A percentile compares a stretch with the other conserved stretches of the same genome.
Evolutionary conservation across 495 filamentous ascomycete genomes (phyloP).

Genomic region (Cryomyces antarcticus): DNA sequence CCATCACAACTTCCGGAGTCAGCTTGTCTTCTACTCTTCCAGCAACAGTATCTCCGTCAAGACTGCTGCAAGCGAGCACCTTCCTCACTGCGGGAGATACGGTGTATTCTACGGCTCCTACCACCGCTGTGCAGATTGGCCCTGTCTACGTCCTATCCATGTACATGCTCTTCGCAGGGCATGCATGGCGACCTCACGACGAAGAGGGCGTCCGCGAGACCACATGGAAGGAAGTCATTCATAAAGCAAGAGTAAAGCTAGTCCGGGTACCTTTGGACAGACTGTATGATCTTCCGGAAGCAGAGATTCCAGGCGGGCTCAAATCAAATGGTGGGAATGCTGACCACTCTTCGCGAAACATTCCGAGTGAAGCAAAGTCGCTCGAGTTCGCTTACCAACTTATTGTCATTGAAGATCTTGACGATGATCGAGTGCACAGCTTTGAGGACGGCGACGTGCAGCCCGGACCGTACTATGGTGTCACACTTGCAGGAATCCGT

Average conservation of each 20-base stretch:
- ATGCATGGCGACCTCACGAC: conserved; percentile 39
- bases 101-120: conserved; percentile 48
- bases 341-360: conserved; percentile 8
- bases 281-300: conserved; percentile 18
- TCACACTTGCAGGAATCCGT: conserved; percentile 55
- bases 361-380: conserved; percentile 28
- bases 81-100: conserved; percentile 78
- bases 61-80: conserved; percentile 82
- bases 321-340: neutral
- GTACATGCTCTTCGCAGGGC: conserved; percentile 90
- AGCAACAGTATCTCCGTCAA: conserved; percentile 70
- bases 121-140: conserved; percentile 59
- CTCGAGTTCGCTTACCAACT: conserved; percentile 80
- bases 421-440: conserved; percentile 76
- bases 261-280: conserved; percentile 28
- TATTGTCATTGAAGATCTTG: conserved; percentile 75
- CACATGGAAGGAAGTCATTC: conserved; percentile 94
- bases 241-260: conserved; percentile 77
- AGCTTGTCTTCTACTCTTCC: conserved; percentile 61
- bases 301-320: neutral
- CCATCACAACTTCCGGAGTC: conserved; percentile 87
- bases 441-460: conserved; percentile 44
- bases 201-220: conserved; percentile 47
- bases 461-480: conserved; percentile 47
- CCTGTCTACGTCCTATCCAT: conserved; percentile 74